A percentile compares a stretch with the other conserved stretches of the same genome.
Conservation (phyloP, 306 rosid species). For the Vigna radiata region DNA sequence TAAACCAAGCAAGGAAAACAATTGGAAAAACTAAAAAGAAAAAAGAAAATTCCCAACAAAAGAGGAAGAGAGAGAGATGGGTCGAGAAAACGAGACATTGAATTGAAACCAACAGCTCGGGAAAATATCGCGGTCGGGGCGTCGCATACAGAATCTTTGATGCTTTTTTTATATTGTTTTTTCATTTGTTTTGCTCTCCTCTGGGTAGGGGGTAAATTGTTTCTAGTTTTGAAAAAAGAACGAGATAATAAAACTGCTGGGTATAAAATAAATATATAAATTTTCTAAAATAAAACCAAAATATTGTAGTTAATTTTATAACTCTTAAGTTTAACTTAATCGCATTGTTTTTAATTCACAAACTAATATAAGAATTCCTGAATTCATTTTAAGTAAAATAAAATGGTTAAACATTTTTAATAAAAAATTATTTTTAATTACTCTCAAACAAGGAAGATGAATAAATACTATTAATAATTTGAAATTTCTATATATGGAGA, state of each 20-base stretch:
- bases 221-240: background rate
- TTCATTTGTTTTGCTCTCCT: background rate
- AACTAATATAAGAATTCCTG: background rate
- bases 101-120: constrained; percentile 30
- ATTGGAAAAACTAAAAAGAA: background rate
- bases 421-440: background rate
- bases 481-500: no score
- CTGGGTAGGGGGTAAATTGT: background rate
- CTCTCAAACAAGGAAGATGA: background rate
- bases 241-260: background rate
- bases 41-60: background rate
- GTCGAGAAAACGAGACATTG: constrained; percentile 33
- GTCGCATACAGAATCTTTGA: constrained; percentile 84
- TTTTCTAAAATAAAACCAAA: no score
- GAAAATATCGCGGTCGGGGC: constrained; percentile 74
- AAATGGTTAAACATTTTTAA: background rate
- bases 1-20: constrained; percentile 40
- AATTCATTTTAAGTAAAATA: background rate
- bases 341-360: background rate
- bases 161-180: constrained; percentile 35
- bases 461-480: background rate
- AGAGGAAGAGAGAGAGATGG: constrained; percentile 4
- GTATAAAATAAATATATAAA: background rate
- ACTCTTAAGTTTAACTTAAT: background rate
- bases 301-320: background rate